Percentiles rank a stretch among this genome's conserved stretches.
Evolutionary conservation across 2,329 filamentous ascomycete species (phyloP).

Genomic region (Hypoxylon sp.): DNA sequence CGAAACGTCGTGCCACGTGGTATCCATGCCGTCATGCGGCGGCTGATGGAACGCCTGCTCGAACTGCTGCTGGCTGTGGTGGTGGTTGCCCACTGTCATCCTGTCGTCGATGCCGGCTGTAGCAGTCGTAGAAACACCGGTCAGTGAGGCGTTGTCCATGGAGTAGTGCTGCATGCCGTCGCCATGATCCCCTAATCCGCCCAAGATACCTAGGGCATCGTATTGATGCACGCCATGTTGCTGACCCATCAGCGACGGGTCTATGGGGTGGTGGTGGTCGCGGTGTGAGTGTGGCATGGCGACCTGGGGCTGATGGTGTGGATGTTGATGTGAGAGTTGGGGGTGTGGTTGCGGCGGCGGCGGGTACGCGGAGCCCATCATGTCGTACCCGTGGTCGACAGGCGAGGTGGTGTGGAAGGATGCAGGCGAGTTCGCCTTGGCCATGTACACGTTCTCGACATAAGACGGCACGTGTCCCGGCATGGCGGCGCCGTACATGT

Average conservation of each 20-base stretch:
- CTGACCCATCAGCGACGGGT: slow-evolving; percentile 45
- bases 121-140: slow-evolving; percentile 16
- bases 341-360: slow-evolving; percentile 24
- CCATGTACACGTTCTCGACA: slow-evolving; percentile 48
- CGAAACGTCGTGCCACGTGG: slow-evolving; percentile 40
- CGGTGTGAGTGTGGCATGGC: slow-evolving; percentile 34
- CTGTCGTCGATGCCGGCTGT: slow-evolving; percentile 1
- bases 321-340: not conserved
- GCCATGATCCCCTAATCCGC: slow-evolving; percentile 37
- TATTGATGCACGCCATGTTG: slow-evolving; percentile 32
- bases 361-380: slow-evolving; percentile 55
- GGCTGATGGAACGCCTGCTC: slow-evolving; percentile 37
- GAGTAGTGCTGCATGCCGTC: slow-evolving; percentile 42
- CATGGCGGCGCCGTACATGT: slow-evolving; percentile 37
- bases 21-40: slow-evolving; percentile 14
- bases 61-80: slow-evolving; percentile 20
- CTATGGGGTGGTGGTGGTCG: slow-evolving; percentile 41
- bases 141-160: slow-evolving; percentile 33
- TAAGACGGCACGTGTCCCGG: slow-evolving; percentile 17
- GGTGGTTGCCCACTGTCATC: not conserved
- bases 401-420: slow-evolving; percentile 39
- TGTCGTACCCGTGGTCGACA: slow-evolving; percentile 50
- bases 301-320: slow-evolving; percentile 21
- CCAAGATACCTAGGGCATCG: slow-evolving; percentile 45
- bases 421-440: slow-evolving; percentile 48